Evolutionary conservation across 2,329 filamentous ascomycete species (phyloP).

Genomic region (Coniochaeta prunicola): DNA sequence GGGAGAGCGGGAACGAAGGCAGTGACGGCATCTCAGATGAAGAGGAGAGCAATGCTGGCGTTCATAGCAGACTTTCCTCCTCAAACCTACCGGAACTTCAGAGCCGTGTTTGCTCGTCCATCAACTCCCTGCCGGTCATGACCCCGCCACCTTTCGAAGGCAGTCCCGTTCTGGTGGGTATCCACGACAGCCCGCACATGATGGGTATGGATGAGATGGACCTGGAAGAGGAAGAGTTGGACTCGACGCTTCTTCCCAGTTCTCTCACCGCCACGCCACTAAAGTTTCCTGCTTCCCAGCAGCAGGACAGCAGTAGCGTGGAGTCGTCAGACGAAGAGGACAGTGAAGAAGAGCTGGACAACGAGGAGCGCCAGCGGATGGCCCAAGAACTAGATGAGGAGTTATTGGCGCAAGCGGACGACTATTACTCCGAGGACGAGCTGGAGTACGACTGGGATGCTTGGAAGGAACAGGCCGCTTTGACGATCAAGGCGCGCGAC

Average conservation of each 20-base stretch:
- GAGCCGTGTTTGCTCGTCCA: background rate
- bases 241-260: background rate
- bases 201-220: constrained; percentile 9
- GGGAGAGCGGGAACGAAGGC: background rate
- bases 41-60: background rate
- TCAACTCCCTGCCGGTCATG: background rate
- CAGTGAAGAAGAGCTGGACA: constrained; percentile 1
- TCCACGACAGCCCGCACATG: background rate
- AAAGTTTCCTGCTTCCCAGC: background rate
- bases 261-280: background rate
- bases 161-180: background rate
- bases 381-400: constrained; percentile 8
- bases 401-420: background rate
- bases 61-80: background rate
- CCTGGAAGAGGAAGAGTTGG: constrained; percentile 8
- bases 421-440: constrained; percentile 4
- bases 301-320: background rate
- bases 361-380: constrained; percentile 15
- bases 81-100: background rate
- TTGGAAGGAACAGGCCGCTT: background rate
- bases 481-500: background rate
- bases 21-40: background rate
- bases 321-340: constrained; percentile 5
- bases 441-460: constrained; percentile 5
- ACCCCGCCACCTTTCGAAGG: background rate